A percentile compares a stretch with the other conserved stretches of the same genome.
Conservation (phyloP, 257 asterid species). For the Salvia rosmarinus region DNA sequence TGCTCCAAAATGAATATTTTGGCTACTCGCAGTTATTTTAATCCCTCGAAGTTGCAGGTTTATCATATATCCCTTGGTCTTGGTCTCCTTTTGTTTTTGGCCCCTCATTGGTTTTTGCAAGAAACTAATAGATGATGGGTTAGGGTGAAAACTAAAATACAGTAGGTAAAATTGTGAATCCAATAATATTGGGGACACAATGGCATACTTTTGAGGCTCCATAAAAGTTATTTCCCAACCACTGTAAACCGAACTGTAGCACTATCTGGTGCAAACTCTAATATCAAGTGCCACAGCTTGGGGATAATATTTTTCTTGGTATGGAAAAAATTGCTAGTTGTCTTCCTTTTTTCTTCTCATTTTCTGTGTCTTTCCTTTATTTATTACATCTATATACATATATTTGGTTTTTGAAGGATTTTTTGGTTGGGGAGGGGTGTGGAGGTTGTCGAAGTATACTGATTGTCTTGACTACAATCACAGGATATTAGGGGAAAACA, state of each 20-base stretch:
- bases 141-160: background rate
- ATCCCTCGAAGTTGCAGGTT: background rate
- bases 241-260: background rate
- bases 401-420: background rate
- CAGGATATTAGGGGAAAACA: conserved; percentile 92
- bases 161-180: background rate
- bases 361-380: background rate
- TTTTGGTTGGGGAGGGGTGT: background rate
- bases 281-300: background rate
- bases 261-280: background rate
- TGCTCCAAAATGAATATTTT: background rate
- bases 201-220: background rate
- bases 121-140: background rate
- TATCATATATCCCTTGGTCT: background rate
- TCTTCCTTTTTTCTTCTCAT: background rate
- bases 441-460: conserved; percentile 15
- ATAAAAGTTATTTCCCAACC: background rate
- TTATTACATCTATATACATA: background rate
- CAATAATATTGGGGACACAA: background rate
- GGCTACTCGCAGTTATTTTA: background rate
- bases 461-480: conserved; percentile 34
- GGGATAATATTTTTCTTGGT: conserved; percentile 19
- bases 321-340: background rate
- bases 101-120: background rate
- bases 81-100: background rate